Conservation (phyloP, 805 yeast species). For the Ogataea pilisensis region DNA sequence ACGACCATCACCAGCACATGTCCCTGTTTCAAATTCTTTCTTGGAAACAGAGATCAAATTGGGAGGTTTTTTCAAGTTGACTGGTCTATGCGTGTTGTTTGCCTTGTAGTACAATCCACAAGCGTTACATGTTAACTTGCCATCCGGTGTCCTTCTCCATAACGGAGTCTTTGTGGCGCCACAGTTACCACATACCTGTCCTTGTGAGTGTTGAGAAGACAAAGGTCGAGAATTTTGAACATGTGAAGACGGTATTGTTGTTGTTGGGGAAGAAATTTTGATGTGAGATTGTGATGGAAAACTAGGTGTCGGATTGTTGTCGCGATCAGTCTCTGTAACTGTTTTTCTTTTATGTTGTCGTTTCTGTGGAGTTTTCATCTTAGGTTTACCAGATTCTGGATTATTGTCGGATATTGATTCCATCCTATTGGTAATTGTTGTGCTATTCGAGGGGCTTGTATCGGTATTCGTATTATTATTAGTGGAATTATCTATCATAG, state of each 20-base stretch:
- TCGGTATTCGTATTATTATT: not conserved
- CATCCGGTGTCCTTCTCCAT: slow-evolving; percentile 57
- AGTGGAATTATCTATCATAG: not conserved
- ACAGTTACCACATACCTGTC: slow-evolving; percentile 48
- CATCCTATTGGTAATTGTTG: not conserved
- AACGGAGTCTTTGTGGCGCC: slow-evolving; percentile 54
- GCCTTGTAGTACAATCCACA: slow-evolving; percentile 55
- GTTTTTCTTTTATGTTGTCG: too few relatives aligned
- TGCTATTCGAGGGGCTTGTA: too few relatives aligned
- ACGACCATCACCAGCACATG: slow-evolving; percentile 71
- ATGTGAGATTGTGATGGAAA: too few relatives aligned
- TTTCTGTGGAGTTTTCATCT: too few relatives aligned
- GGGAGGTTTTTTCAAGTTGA: slow-evolving; percentile 57
- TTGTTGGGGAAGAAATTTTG: too few relatives aligned
- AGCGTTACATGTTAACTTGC: slow-evolving; percentile 54
- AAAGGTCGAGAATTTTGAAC: too few relatives aligned
- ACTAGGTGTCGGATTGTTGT: too few relatives aligned
- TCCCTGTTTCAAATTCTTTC: slow-evolving; percentile 38
- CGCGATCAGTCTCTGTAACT: too few relatives aligned
- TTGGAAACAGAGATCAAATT: slow-evolving; percentile 40
- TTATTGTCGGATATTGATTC: too few relatives aligned
- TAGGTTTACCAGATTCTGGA: too few relatives aligned
- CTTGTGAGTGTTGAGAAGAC: not conserved
- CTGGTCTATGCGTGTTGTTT: slow-evolving; percentile 62
- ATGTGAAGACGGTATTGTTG: not conserved